Conservation (phyloP, 192 early-diverging fungal species). For the Backusella macrospora region DNA sequence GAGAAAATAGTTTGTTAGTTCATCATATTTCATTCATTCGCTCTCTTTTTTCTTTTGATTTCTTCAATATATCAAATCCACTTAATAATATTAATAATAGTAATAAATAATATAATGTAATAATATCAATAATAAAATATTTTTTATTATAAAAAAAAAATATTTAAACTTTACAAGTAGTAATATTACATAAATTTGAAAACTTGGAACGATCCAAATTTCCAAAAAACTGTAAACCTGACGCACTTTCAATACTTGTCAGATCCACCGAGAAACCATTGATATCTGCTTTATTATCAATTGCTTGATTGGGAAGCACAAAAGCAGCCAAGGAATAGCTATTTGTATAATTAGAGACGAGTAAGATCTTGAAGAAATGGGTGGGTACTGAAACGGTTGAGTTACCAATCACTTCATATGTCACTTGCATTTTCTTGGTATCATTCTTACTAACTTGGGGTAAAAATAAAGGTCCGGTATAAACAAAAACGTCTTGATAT, state of each 20-base stretch:
- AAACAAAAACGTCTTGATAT: slow-evolving; percentile 57
- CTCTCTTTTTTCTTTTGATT: too few species aligned
- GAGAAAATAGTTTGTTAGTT: background rate
- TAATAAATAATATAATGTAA: background rate
- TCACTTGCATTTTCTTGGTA: background rate
- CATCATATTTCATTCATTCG: background rate
- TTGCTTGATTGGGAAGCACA: slow-evolving; percentile 78
- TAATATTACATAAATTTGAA: slow-evolving; percentile 12
- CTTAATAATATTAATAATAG: background rate
- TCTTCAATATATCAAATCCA: too few species aligned
- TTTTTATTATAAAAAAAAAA: background rate
- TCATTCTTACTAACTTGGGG: slow-evolving; percentile 37
- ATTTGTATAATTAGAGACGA: slow-evolving; percentile 27
- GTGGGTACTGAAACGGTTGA: slow-evolving; percentile 58
- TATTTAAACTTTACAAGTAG: slow-evolving; percentile 21
- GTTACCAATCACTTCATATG: slow-evolving; percentile 22
- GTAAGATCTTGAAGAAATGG: slow-evolving; percentile 57
- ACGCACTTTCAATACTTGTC: slow-evolving; percentile 67
- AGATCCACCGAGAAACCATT: slow-evolving; percentile 65
- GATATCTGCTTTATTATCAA: slow-evolving; percentile 62
- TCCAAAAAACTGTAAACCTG: slow-evolving; percentile 65
- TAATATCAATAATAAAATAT: background rate
- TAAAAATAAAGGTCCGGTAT: slow-evolving; percentile 59
- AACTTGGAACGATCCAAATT: slow-evolving; percentile 19
- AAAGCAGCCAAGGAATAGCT: slow-evolving; percentile 65